Evolutionary conservation across 2,329 filamentous ascomycete species (phyloP).

Genomic region (Coniella vitis): DNA sequence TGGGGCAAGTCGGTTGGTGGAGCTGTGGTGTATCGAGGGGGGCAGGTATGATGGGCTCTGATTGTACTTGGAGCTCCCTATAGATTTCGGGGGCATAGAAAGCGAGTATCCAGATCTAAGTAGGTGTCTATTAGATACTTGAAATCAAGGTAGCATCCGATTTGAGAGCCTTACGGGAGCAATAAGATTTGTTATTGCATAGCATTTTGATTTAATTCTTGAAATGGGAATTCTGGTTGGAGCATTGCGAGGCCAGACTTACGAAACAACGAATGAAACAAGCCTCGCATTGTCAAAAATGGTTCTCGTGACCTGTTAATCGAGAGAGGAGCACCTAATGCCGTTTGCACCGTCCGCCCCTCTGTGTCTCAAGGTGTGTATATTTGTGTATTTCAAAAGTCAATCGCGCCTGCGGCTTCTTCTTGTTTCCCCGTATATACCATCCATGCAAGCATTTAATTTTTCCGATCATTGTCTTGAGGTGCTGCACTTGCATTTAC

Average conservation of each 20-base stretch:
- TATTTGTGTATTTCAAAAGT: neutral
- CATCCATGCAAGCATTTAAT: neutral
- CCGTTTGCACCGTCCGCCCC: conserved; percentile 1
- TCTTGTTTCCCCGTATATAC: neutral
- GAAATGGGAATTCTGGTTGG: neutral
- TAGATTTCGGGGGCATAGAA: no score
- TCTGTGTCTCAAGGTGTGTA: no score
- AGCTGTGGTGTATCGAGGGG: conserved; percentile 54
- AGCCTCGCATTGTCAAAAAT: no score
- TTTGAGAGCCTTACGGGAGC: neutral
- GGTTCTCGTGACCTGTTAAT: neutral
- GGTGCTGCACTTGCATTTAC: neutral
- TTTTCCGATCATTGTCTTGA: neutral
- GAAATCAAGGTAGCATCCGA: neutral
- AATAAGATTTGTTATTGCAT: neutral
- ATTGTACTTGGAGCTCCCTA: neutral
- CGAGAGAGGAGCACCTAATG: conserved; percentile 2
- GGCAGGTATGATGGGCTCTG: conserved; percentile 41
- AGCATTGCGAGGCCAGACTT: neutral
- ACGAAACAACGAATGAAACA: neutral
- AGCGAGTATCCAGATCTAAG: no score
- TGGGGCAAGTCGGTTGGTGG: conserved; percentile 62
- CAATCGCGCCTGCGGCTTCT: neutral
- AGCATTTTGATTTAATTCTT: neutral
- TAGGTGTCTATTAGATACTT: no score